These are phyloP conservation scores for Verticillium longisporum DNA, from an alignment of 2,329 filamentous ascomycete species.

Conservation along the genomic window DNA sequence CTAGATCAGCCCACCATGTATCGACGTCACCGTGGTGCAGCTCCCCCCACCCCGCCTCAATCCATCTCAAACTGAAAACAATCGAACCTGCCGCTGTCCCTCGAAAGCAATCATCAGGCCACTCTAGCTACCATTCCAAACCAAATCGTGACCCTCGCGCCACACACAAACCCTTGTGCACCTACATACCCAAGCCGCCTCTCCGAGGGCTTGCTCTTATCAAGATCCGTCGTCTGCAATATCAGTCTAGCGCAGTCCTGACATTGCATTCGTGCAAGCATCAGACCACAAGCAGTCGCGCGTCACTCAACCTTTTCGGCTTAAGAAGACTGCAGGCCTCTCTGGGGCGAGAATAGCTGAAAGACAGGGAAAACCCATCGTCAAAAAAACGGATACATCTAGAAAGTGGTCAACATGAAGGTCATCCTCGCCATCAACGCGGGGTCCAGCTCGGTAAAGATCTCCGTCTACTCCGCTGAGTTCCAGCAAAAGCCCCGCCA, in stretches of 20 bases:
- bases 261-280: too few relatives aligned
- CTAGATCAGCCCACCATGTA: not conserved
- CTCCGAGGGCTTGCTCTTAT: not conserved
- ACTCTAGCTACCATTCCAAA: not conserved
- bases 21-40: not conserved
- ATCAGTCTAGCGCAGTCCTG: too few relatives aligned
- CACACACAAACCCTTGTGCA: not conserved
- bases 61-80: not conserved
- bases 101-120: not conserved
- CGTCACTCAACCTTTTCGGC: too few relatives aligned
- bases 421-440: slow-evolving; percentile 83
- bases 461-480: slow-evolving; percentile 67
- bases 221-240: too few relatives aligned
- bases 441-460: slow-evolving; percentile 83
- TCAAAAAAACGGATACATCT: not conserved
- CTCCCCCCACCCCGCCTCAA: not conserved
- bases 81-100: not conserved
- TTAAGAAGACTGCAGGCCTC: too few relatives aligned
- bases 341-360: not conserved
- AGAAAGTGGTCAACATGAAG: slow-evolving; percentile 38
- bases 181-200: not conserved
- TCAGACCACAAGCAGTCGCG: too few relatives aligned
- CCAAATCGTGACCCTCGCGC: not conserved
- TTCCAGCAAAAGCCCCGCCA: slow-evolving; percentile 45
- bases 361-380: not conserved